Percentiles rank a stretch among this genome's conserved stretches.
Evolutionary conservation across 306 rosid genomes (phyloP).

Genomic region (Cicer yamashitae): DNA sequence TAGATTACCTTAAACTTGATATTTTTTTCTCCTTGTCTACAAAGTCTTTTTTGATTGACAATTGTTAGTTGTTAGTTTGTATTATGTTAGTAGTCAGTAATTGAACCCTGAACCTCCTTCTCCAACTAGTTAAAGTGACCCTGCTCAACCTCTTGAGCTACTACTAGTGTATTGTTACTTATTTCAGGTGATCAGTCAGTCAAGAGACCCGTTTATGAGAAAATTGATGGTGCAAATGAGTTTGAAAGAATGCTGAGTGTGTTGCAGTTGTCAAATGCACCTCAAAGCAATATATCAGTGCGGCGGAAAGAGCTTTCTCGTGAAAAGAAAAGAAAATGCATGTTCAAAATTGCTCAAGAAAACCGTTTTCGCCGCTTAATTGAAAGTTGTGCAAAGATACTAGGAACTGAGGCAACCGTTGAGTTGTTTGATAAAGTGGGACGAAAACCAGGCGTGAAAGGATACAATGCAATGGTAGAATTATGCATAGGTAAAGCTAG

Average conservation of each 20-base stretch:
- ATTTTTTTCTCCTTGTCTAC: background rate
- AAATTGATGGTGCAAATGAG: constrained; percentile 42
- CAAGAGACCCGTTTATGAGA: constrained; percentile 40
- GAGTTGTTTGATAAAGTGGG: constrained; percentile 66
- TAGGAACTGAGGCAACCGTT: constrained; percentile 61
- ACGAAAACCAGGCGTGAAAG: constrained; percentile 60
- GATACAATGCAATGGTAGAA: constrained; percentile 60
- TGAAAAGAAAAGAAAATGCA: constrained; percentile 60
- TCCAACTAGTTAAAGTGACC: background rate
- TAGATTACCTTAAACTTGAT: background rate
- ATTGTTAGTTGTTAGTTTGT: background rate
- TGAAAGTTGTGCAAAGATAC: constrained; percentile 50
- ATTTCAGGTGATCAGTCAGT: constrained; percentile 50
- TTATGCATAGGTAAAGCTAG: constrained; percentile 67
- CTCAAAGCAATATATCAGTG: constrained; percentile 37
- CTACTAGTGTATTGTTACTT: constrained; percentile 32
- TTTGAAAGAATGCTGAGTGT: constrained; percentile 44
- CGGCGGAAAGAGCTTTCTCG: constrained; percentile 58
- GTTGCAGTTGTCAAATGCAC: constrained; percentile 52
- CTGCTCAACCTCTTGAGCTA: background rate
- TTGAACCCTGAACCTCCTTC: background rate
- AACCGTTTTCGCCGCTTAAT: constrained; percentile 52
- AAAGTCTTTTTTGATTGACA: background rate
- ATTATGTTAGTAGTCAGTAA: background rate
- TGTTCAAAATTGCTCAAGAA: constrained; percentile 54